Percentiles rank a stretch among this genome's conserved stretches.
These are phyloP conservation scores for Murraya koenigii DNA, from an alignment of 345 rosid species.

Conservation along the genomic window DNA sequence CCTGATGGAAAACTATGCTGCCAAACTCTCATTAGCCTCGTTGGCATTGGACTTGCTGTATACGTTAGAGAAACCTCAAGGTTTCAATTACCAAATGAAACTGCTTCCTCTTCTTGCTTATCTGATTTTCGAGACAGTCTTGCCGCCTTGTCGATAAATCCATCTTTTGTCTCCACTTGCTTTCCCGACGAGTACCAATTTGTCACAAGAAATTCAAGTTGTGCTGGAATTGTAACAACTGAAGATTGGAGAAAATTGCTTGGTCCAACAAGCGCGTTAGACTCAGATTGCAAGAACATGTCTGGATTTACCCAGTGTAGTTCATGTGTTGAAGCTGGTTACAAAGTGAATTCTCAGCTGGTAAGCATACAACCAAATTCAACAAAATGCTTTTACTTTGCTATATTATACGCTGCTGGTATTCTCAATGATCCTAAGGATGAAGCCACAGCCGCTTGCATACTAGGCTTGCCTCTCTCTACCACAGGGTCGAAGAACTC, in stretches of 20 bases:
- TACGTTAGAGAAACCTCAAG: conserved; percentile 43
- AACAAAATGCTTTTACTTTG: conserved; percentile 41
- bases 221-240: conserved; percentile 38
- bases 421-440: conserved; percentile 47
- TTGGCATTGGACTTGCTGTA: conserved; percentile 53
- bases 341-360: conserved; percentile 34
- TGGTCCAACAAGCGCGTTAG: conserved; percentile 30
- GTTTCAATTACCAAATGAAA: conserved; percentile 39
- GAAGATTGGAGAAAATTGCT: conserved; percentile 44
- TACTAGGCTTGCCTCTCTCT: conserved; percentile 42
- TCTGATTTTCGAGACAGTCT: conserved; percentile 37
- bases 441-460: conserved; percentile 40
- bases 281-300: conserved; percentile 40
- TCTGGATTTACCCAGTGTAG: conserved; percentile 39
- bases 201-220: conserved; percentile 33
- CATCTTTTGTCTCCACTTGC: conserved; percentile 42
- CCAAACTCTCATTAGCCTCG: conserved; percentile 43
- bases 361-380: conserved; percentile 24
- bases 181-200: conserved; percentile 34
- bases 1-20: conserved; percentile 37
- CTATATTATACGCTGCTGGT: conserved; percentile 45
- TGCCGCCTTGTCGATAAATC: conserved; percentile 24
- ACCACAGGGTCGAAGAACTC: conserved; percentile 8
- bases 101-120: conserved; percentile 37
- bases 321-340: conserved; percentile 50